Evolutionary conservation across 1,284 basidiomycete genomes (phyloP), one percentile per base, ranked within the genome.

Genomic region (Moniliella sp.): DNA sequence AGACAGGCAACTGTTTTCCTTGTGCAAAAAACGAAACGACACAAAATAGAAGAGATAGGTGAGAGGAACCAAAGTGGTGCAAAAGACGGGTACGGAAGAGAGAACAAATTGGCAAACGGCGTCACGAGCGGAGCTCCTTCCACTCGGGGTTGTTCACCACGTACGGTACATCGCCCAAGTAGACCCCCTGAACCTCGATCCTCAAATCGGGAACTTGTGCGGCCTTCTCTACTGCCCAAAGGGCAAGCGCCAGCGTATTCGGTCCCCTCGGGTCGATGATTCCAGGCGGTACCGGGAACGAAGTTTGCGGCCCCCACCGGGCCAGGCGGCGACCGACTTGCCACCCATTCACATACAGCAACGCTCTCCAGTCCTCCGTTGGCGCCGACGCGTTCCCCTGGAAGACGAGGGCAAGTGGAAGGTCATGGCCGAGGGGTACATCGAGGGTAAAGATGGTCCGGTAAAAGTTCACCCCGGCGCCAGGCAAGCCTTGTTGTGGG

Each of bases 381-480:
- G n/a, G n/a, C 7, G 21, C n/a, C 8, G 8, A 7, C 21, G 7
- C n/a, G 21, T 23, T n/a, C 27, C 23, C 9, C 19, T 30, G 28
- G 15, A 45, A 44, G 1, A 12, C 10, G 15, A 48, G 35, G 19
- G 18, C 37, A 15, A 45, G 14, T 2, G 34, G 36, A n/a, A 42
- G 10, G 18, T 50, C 48, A 10, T 36, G 25, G 5, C 27, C 19
- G 2, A 10, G 8, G 0, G 42, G 39, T 66, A 2, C 63, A 65
- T 25, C 28, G 14, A 81, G 62, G 10, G 68, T 60, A 50, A 81
- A 75, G 0, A 69, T 73, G 3, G 76, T 74, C 10, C 75, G 67
- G 61, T 78, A 81, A 65, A 81, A 80, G 1, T 75, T 76, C 8
- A 79, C 69, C 2, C 78, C 76, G 0, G 76, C 76, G 13, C 62